Conservation (phyloP, 2,329 filamentous ascomycete genomes). For the Aspergillus terreus region DNA sequence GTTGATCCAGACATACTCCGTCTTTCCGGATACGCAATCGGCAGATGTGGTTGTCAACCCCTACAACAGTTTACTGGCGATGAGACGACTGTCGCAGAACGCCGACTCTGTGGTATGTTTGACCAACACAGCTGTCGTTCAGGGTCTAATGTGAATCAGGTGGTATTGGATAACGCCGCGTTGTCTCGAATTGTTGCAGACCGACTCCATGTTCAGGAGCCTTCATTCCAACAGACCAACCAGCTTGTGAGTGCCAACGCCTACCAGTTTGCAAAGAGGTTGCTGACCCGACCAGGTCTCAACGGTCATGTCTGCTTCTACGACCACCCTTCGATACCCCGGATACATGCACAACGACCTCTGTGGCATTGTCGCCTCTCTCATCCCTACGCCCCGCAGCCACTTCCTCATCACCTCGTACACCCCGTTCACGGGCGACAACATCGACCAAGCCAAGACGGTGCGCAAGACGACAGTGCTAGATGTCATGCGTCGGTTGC, state of each 20-base stretch:
- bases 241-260: conserved; percentile 62
- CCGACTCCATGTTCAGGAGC: conserved; percentile 87
- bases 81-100: conserved; percentile 89
- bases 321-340: conserved; percentile 91
- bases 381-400: conserved; percentile 93
- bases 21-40: conserved; percentile 91
- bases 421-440: conserved; percentile 94
- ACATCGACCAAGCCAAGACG: conserved; percentile 94
- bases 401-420: conserved; percentile 99
- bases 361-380: conserved; percentile 89
- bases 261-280: background rate
- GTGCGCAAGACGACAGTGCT: conserved; percentile 97
- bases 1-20: conserved; percentile 97
- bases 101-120: conserved; percentile 79
- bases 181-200: conserved; percentile 92
- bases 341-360: conserved; percentile 99
- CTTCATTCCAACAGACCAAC: conserved; percentile 96
- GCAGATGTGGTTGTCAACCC: conserved; percentile 94
- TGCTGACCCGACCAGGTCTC: conserved; percentile 56
- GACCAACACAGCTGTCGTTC: background rate
- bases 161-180: conserved; percentile 94
- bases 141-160: conserved; percentile 35
- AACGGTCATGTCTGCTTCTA: conserved; percentile 98
- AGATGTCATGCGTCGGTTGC: conserved; percentile 90
- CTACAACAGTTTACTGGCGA: conserved; percentile 92